Percentiles rank a stretch among this genome's conserved stretches.
Conservation (phyloP, 352 stramenopile species). For the Thalassiosira sp. region DNA sequence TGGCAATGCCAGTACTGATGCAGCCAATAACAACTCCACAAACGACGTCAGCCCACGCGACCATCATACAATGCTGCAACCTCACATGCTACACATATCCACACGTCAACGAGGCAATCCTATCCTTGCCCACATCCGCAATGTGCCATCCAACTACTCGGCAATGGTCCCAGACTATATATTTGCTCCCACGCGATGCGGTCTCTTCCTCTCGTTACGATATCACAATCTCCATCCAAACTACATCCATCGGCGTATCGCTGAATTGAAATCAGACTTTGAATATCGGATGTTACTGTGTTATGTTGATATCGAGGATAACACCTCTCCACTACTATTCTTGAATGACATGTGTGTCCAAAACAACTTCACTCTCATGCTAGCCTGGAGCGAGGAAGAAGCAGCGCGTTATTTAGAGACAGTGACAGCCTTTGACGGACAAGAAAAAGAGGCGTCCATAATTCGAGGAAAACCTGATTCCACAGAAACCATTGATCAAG, state of each 20-base stretch:
- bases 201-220: slow-evolving; percentile 83
- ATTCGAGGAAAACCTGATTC: slow-evolving; percentile 93
- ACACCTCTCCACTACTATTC: slow-evolving; percentile 88
- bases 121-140: slow-evolving; percentile 90
- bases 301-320: slow-evolving; percentile 95
- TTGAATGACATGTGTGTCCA: slow-evolving; percentile 91
- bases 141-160: slow-evolving; percentile 90
- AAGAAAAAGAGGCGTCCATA: slow-evolving; percentile 91
- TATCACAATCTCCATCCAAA: slow-evolving; percentile 79
- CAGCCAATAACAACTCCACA: slow-evolving; percentile 13
- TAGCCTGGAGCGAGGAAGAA: slow-evolving; percentile 92
- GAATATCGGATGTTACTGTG: slow-evolving; percentile 91
- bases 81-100: slow-evolving; percentile 75
- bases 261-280: slow-evolving; percentile 88
- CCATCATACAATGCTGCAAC: slow-evolving; percentile 52
- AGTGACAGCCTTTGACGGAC: slow-evolving; percentile 94
- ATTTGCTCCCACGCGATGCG: slow-evolving; percentile 87
- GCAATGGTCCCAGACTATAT: slow-evolving; percentile 94
- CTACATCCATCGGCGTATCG: slow-evolving; percentile 91
- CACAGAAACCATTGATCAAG: slow-evolving; percentile 88
- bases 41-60: slow-evolving; percentile 25
- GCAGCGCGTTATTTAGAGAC: slow-evolving; percentile 95
- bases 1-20: slow-evolving; percentile 13
- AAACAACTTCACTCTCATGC: slow-evolving; percentile 91
- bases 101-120: slow-evolving; percentile 92